A percentile compares a stretch with the other conserved stretches of the same genome.
Conservation (phyloP, 805 yeast genomes). For the Metschnikowia reukaufii region DNA sequence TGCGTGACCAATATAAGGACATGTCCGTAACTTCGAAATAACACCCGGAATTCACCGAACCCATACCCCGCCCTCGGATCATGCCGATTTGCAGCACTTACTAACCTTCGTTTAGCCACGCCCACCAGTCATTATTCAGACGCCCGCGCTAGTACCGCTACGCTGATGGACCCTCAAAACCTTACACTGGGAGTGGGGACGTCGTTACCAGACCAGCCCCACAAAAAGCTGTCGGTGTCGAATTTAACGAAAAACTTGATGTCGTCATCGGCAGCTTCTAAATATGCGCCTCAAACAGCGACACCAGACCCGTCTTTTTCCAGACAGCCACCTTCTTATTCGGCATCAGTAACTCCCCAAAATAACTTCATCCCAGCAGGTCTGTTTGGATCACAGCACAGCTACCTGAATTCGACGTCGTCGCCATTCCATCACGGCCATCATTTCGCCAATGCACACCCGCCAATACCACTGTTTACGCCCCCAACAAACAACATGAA, state of each 20-base stretch:
- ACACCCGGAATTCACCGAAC: no score
- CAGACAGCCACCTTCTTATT: conserved; percentile 21
- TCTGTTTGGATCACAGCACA: conserved; percentile 14
- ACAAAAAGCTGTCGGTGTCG: conserved; percentile 24
- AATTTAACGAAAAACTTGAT: conserved; percentile 36
- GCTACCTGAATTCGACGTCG: conserved; percentile 12
- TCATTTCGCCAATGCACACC: conserved; percentile 6
- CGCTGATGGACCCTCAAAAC: conserved; percentile 9
- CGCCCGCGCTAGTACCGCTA: conserved; percentile 10
- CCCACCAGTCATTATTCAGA: conserved; percentile 14
- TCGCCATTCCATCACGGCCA: conserved; percentile 13
- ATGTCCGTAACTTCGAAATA: neutral
- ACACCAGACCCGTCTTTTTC: conserved; percentile 16
- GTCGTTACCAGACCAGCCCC: conserved; percentile 10
- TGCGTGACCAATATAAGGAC: neutral
- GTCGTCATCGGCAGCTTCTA: conserved; percentile 18
- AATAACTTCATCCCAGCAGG: conserved; percentile 12
- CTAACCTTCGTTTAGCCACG: conserved; percentile 6
- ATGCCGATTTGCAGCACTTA: conserved; percentile 1
- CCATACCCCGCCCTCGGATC: neutral
- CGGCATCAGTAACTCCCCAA: conserved; percentile 17
- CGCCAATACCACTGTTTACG: conserved; percentile 18
- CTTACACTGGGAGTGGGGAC: conserved; percentile 3
- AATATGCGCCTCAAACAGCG: conserved; percentile 5
- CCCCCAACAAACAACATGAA: conserved; percentile 20